These are phyloP conservation scores for Penicillium sp. DNA, from an alignment of 2,329 filamentous ascomycete species.

Conservation along the genomic window DNA sequence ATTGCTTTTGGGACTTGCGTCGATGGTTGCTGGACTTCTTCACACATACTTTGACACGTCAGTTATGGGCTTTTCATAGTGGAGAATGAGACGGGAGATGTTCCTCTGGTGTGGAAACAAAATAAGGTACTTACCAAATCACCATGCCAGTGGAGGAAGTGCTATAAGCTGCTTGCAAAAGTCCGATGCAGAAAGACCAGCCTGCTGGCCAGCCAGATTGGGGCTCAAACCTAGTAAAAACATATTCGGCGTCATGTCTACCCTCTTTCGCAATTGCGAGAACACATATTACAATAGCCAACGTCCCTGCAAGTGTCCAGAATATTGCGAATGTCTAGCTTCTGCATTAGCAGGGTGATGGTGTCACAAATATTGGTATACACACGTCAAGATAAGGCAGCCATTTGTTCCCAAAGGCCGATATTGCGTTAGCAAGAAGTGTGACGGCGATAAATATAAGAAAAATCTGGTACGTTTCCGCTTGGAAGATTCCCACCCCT, in stretches of 20 bases:
- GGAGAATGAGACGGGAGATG: neutral
- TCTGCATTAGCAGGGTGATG: no score
- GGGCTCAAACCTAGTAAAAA: slow-evolving; percentile 55
- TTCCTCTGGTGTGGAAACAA: neutral
- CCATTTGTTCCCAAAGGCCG: slow-evolving; percentile 33
- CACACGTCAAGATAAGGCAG: no score
- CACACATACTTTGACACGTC: slow-evolving; percentile 52
- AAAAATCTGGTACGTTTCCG: slow-evolving; percentile 58
- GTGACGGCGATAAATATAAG: slow-evolving; percentile 68
- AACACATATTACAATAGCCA: no score
- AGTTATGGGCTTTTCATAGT: neutral
- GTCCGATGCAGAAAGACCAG: slow-evolving; percentile 68
- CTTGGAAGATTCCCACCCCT: slow-evolving; percentile 48
- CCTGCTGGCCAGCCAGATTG: slow-evolving; percentile 67
- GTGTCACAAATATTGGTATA: no score
- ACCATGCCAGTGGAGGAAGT: slow-evolving; percentile 74
- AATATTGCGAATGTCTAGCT: no score
- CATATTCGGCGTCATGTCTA: slow-evolving; percentile 42
- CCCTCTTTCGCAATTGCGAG: no score
- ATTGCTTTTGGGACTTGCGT: slow-evolving; percentile 68
- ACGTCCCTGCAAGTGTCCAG: no score
- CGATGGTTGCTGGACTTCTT: slow-evolving; percentile 63
- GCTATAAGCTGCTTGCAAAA: slow-evolving; percentile 64
- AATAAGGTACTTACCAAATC: slow-evolving; percentile 59
- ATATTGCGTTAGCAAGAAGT: slow-evolving; percentile 53